A percentile compares a stretch with the other conserved stretches of the same genome.
These are phyloP conservation scores for Xerophyta viscosa DNA, from an alignment of 106 monocot genomes.

Conservation along the genomic window DNA sequence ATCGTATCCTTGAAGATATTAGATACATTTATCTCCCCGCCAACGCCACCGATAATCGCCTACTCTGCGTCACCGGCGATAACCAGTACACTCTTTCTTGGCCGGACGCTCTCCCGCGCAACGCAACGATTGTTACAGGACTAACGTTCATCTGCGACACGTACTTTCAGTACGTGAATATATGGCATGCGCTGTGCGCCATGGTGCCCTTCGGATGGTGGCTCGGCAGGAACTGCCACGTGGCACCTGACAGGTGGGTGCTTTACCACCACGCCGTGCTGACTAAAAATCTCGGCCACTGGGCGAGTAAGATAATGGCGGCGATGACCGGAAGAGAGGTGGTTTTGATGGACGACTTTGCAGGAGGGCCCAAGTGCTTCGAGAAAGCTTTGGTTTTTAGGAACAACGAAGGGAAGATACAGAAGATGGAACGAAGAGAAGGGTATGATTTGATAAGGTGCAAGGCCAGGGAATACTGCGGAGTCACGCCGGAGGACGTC, in stretches of 20 bases:
- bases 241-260: constrained; percentile 31
- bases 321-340: constrained; percentile 15
- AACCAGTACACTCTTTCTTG: constrained; percentile 12
- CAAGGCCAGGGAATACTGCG: constrained; percentile 30
- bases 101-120: constrained; percentile 9
- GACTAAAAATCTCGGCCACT: constrained; percentile 12
- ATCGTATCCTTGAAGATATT: constrained; percentile 7
- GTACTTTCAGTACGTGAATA: constrained; percentile 37
- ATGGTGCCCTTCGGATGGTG: constrained; percentile 29
- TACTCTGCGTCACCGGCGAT: constrained; percentile 14
- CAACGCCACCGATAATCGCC: not conserved
- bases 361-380: constrained; percentile 18
- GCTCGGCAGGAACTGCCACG: constrained; percentile 20
- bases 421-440: constrained; percentile 15
- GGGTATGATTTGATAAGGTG: constrained; percentile 39
- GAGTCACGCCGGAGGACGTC: not conserved
- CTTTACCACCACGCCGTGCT: constrained; percentile 39
- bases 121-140: constrained; percentile 5
- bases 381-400: constrained; percentile 49
- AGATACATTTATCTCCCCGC: constrained; percentile 20
- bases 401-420: constrained; percentile 31
- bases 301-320: constrained; percentile 24
- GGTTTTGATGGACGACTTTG: constrained; percentile 10
- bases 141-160: constrained; percentile 34
- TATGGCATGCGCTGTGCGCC: constrained; percentile 33